These are phyloP conservation scores for Pyrus communis DNA, from an alignment of 306 rosid species.

Conservation along the genomic window DNA sequence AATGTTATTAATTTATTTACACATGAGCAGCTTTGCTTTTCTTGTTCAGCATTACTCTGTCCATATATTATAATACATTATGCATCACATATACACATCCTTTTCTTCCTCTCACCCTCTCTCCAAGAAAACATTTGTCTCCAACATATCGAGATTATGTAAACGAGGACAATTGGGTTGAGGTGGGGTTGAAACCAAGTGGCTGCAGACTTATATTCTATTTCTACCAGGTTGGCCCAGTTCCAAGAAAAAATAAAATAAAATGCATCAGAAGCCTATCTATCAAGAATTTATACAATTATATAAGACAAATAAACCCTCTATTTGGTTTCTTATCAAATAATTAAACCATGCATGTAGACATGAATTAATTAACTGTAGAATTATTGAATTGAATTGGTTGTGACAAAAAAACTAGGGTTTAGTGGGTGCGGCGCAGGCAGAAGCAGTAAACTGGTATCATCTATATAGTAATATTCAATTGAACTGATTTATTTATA, in stretches of 20 bases:
- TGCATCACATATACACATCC: not conserved
- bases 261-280: not conserved
- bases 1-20: not conserved
- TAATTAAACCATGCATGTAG: not conserved
- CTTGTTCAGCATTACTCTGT: not conserved
- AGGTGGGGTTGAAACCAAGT: slow-evolving; percentile 1
- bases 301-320: not conserved
- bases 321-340: not conserved
- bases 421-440: not conserved
- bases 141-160: not conserved
- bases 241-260: not conserved
- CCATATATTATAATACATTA: not conserved
- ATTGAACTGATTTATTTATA: not conserved
- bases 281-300: not conserved
- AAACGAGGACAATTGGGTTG: not conserved
- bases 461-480: not conserved
- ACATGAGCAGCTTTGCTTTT: not conserved
- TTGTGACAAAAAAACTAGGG: not conserved
- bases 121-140: not conserved
- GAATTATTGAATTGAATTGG: not conserved
- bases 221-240: slow-evolving; percentile 1
- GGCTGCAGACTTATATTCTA: slow-evolving; percentile 1
- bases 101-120: not conserved
- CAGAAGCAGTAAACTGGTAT: not conserved
- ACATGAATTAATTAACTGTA: not conserved